phyloP scores from a whole-genome alignment of 1,284 basidiomycete genomes.

The Schizophyllum amplum region DNA sequence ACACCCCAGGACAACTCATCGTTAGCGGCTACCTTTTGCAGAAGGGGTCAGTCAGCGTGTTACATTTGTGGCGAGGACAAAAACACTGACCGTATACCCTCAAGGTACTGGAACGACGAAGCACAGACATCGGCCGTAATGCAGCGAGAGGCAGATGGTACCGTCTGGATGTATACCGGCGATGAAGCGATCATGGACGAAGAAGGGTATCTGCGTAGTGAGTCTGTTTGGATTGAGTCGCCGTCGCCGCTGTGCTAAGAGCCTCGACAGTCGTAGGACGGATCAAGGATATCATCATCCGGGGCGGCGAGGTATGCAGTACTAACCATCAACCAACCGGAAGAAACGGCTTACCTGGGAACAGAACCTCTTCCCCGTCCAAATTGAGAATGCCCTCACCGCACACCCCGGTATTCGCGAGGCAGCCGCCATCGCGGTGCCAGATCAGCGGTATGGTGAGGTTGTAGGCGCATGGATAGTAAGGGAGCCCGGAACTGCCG shows the following conservation, averaged over 20 bases:
- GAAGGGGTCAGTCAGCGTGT: constrained; percentile 47
- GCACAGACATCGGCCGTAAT: constrained; percentile 62
- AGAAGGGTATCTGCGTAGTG: constrained; percentile 73
- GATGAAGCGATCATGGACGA: constrained; percentile 79
- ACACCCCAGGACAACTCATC: constrained; percentile 66
- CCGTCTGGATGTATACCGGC: constrained; percentile 79
- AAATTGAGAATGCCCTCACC: constrained; percentile 75
- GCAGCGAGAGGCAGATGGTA: constrained; percentile 44
- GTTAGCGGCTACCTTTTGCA: constrained; percentile 73
- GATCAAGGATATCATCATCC: constrained; percentile 83
- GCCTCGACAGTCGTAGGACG: constrained; percentile 58
- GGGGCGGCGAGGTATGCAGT: constrained; percentile 65
- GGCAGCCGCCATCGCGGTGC: constrained; percentile 70
- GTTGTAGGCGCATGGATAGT: constrained; percentile 75
- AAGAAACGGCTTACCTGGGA: neutral
- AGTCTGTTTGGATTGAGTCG: constrained; percentile 15
- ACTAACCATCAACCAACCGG: neutral
- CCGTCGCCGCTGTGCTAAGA: too few relatives aligned
- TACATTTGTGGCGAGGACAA: neutral
- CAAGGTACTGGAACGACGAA: constrained; percentile 72
- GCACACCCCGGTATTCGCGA: constrained; percentile 58
- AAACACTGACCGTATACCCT: neutral
- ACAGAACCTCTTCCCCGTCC: constrained; percentile 78
- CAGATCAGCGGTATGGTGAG: constrained; percentile 64
- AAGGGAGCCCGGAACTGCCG: constrained; percentile 31